A percentile compares a stretch with the other conserved stretches of the same genome.
Evolutionary conservation across 2,329 filamentous ascomycete species (phyloP).

Genomic region (Colletotrichum lini): DNA sequence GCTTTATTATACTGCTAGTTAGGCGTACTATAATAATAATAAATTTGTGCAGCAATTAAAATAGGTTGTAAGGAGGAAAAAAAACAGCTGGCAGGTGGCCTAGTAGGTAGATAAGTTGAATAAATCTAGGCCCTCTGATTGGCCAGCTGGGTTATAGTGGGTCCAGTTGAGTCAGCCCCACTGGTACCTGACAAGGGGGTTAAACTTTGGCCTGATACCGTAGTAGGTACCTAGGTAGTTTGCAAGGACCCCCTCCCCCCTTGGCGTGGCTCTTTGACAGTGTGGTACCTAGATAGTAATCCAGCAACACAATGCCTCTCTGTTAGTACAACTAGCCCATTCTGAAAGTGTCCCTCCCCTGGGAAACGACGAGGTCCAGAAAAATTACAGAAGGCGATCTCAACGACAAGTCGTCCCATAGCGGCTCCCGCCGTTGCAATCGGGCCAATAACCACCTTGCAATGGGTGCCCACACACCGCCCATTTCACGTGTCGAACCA

Average conservation of each 20-base stretch:
- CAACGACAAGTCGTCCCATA: slow-evolving; percentile 38
- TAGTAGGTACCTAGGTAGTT: neutral
- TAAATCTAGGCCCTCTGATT: no score
- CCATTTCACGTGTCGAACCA: slow-evolving; percentile 42
- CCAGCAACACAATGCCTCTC: neutral
- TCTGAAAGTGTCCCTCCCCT: neutral
- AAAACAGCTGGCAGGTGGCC: no score
- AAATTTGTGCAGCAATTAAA: no score
- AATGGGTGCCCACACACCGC: slow-evolving; percentile 41
- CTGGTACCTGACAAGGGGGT: no score
- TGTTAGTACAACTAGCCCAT: neutral
- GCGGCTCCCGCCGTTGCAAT: slow-evolving; percentile 34
- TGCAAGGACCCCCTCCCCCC: slow-evolving; percentile 13
- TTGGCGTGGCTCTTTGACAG: no score
- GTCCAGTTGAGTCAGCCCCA: no score
- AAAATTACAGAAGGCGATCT: slow-evolving; percentile 41
- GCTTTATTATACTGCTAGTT: no score
- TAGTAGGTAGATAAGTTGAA: no score
- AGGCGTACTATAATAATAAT: no score
- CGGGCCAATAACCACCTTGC: slow-evolving; percentile 27
- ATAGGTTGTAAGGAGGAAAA: no score
- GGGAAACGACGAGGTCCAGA: slow-evolving; percentile 20
- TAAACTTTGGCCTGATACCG: no score
- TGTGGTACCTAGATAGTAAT: neutral
- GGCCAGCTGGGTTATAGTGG: no score